Evolutionary conservation across 2,329 filamentous ascomycete species (phyloP), one percentile per base, ranked within the genome.

Genomic region (Colletotrichum viniferum): DNA sequence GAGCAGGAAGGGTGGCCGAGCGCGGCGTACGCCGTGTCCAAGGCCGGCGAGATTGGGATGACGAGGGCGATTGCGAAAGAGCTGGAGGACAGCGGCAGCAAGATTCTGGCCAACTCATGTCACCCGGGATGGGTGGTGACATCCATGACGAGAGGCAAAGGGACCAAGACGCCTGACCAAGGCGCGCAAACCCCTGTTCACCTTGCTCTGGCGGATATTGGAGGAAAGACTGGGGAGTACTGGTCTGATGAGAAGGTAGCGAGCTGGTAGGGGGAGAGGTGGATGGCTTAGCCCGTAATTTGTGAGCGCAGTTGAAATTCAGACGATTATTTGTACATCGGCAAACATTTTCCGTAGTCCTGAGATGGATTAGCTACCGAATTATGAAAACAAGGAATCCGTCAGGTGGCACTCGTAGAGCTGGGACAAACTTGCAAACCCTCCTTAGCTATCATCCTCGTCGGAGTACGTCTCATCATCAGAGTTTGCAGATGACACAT

Each of bases 1-100:
- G 85, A 86, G 64, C 83, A 87, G 58, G 80, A 84, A 4, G 88
- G 88, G 0, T 90, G 88, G 80, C 88, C 87, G 3, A 86, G 84
- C 48, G 84, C 87, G 4, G 88, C 86, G 12, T 90, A 90, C 78
- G 86, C 85, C 1, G 86, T 88, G 7, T 84, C 81, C 28, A 88
- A 88, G 78, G 85, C 85, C 7, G 86, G 86, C 4, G 77, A 86
- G 13, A 86, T 86, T 69, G 86, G 83, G 0, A 82, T 83, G 66
- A 87, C 86, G 18, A 82, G 80, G 72, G 83, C 82, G 7, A 67
- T 88, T 13, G 86, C 84, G 5, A 56, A 71, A 30, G 79, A 82
- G 43, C 79, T 84, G 77, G 78, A 78, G 72, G 80, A 81, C n/a
- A 81, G 79, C 34, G 71, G 58, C 21, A 73, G 66, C 38, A 79